Evolutionary conservation across 805 yeast species (phyloP), one percentile per base, ranked within the genome.

Genomic region (Starmerella bombi): DNA sequence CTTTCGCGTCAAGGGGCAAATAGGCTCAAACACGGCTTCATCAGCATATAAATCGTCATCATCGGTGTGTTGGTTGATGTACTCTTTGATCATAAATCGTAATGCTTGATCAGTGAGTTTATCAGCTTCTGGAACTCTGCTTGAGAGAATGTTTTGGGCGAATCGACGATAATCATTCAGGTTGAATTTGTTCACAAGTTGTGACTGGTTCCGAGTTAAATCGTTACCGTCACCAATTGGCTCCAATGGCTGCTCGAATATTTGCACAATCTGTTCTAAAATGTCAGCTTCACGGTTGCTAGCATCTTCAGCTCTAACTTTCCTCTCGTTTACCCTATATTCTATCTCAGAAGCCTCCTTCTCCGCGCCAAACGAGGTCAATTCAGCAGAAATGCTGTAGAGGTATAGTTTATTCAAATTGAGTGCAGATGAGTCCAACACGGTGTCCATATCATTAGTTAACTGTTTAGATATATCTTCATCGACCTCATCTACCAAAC

Each of bases 1-100:
- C 15, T 18, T 15, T n/a, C 34, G 5, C 9, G 51, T 28, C 14
- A 50, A 18, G 4, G 43, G 46, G 28, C 53, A 50, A 2, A 37
- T 17, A 12, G 43, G 48, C 3, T 14, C 27, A 8, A 22, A n/a
- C 8, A 40, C 38, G 9, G 36, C 28, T n/a, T 38, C 44, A 6
- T 27, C 46, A 7, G 39, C 37, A 8, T 15, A 23, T 5, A 33
- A 32, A 4, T 37, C 37, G 18, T 40, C 46, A n/a, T 21, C 36
- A 8, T 50, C 52, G 16, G 18, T 35, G 15, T 19, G 14, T 12
- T 15, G 27, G 2, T 29, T 30, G 12, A 12, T 14, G 14, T 32
- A 28, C 3, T 27, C 38, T 5, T 29, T 31, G 10, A 32, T 16
- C 23, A 12, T 16, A 2, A 20, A 6, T 10, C 8, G 8, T 2